Percentiles rank a stretch among this genome's conserved stretches.
These are phyloP conservation scores for Comarum palustre DNA, from an alignment of 306 rosid species.

Conservation along the genomic window DNA sequence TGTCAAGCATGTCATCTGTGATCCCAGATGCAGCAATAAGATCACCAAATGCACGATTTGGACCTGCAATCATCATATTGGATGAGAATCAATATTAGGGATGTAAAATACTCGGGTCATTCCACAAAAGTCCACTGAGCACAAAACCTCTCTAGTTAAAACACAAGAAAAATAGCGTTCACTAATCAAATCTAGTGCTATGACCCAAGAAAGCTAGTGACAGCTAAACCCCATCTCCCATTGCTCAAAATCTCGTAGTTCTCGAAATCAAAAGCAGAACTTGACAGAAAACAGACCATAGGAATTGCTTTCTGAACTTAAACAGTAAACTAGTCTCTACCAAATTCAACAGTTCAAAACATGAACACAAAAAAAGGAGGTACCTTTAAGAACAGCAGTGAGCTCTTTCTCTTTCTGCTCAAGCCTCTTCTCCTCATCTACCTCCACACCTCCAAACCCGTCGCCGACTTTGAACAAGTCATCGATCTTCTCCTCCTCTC, in stretches of 20 bases:
- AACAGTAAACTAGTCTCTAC: neutral
- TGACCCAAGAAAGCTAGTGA: too few species aligned
- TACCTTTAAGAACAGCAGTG: constrained; percentile 60
- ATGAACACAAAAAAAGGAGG: neutral
- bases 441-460: constrained; percentile 21
- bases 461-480: constrained; percentile 47
- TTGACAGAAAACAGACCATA: neutral
- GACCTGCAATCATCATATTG: constrained; percentile 46
- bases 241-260: neutral
- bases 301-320: neutral
- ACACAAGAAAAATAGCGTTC: neutral
- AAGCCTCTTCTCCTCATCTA: constrained; percentile 32
- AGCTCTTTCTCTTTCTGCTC: constrained; percentile 65
- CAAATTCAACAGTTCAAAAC: neutral
- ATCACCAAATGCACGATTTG: constrained; percentile 81
- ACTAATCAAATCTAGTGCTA: neutral
- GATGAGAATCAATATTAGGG: neutral
- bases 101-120: neutral
- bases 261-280: neutral
- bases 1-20: constrained; percentile 89
- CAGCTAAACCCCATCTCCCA: too few species aligned
- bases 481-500: constrained; percentile 41
- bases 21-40: constrained; percentile 86
- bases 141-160: neutral
- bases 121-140: neutral